phyloP scores from a whole-genome alignment of 805 yeast species.

The Grigorovia humatica region DNA sequence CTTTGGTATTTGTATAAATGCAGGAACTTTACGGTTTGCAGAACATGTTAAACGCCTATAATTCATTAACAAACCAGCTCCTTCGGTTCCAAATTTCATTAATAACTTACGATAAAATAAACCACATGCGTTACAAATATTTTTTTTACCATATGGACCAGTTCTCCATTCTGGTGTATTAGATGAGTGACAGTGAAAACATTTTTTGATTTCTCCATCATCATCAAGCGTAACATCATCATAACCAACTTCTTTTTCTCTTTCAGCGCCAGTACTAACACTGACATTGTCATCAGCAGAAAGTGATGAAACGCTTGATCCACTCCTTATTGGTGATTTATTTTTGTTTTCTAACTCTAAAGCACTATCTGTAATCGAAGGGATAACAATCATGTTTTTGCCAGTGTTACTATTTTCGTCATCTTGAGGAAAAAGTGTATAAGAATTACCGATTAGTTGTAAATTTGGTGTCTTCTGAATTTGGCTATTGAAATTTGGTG shows the following conservation, averaged over 20 bases:
- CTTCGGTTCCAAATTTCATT: background rate
- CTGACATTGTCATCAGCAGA: background rate
- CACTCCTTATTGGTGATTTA: background rate
- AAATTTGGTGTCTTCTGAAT: background rate
- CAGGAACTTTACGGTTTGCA: conserved; percentile 2
- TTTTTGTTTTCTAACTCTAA: background rate
- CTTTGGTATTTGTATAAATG: background rate
- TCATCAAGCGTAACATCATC: background rate
- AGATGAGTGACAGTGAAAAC: conserved; percentile 62
- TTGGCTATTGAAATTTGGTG: background rate
- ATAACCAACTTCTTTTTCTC: background rate
- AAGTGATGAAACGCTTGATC: background rate
- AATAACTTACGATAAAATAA: conserved; percentile 4
- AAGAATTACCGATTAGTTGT: background rate
- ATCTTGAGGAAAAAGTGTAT: conserved; percentile 1
- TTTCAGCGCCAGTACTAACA: background rate
- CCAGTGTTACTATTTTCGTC: background rate
- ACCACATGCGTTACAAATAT: conserved; percentile 5
- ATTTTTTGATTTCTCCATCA: conserved; percentile 30
- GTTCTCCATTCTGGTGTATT: conserved; percentile 5
- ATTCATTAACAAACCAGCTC: conserved; percentile 1
- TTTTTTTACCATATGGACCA: conserved; percentile 4
- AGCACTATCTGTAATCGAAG: background rate
- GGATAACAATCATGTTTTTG: background rate
- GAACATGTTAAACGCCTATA: conserved; percentile 1